Evolutionary conservation across 768 basidiomycete genomes (phyloP), one percentile per base, ranked within the genome.

Genomic region (Rubroboletus satanas): DNA sequence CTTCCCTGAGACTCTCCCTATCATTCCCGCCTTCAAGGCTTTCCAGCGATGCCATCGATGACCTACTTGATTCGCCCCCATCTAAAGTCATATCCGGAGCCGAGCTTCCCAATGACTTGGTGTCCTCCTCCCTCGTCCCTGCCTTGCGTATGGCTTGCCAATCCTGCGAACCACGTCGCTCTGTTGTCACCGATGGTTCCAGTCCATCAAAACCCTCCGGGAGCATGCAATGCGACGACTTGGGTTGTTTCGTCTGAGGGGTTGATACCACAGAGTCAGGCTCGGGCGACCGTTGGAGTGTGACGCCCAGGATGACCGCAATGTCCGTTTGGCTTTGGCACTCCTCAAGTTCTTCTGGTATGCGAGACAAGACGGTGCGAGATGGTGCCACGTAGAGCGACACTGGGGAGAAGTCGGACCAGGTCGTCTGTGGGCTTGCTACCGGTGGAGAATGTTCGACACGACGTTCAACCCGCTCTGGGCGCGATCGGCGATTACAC

Each of bases 271-370:
- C 35, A 10, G 60, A 47, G 28, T 38, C 42, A 49, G 56, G 60
- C 36, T 57, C 52, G 10, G 49, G 46, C 54, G 60, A 56, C 43
- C 55, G 39, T 18, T 57, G 54, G 35, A 65, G 43, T 4, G 58
- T 48, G n/a, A 49, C 51, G 7, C 62, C 55, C 15, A 62, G 39
- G 11, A 57, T 55, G 21, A 44, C 35, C 23, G 43, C 55, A 15
- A 60, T 29, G 45, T 52, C 52, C 35, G 55, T 43, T 49, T 71
- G 58, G 49, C 63, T 71, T 51, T 63, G 52, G 44, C 43, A 31
- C 5, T 62, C 63, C 32, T 72, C 67, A 2, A 28, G 47, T 51
- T 72, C 69, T 56, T 71, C 69, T 2, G 67, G 71, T 61, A 71
- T 69, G 21, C 67, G 57, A 23, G 51, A 37, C 55, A 71, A 44